A percentile compares a stretch with the other conserved stretches of the same genome.
Evolutionary conservation across 257 asterid genomes (phyloP).

Genomic region (Nicotiana sylvestris): DNA sequence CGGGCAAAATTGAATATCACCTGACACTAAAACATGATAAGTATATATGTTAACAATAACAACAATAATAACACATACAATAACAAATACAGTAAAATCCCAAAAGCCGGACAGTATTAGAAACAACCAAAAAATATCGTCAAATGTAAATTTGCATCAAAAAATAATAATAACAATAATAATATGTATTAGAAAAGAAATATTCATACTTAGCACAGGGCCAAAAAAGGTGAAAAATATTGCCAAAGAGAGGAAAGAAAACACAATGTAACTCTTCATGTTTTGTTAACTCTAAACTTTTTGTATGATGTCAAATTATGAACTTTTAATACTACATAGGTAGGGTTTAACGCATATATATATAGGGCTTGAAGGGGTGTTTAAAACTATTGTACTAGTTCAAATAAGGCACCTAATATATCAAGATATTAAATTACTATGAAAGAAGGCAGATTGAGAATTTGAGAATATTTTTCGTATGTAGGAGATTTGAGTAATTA

Average conservation of each 20-base stretch:
- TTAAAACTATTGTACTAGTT: neutral
- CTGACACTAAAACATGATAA: neutral
- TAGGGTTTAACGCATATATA: neutral
- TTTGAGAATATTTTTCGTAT: too few relatives aligned
- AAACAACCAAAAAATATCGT: neutral
- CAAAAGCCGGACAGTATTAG: too few relatives aligned
- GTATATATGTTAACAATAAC: neutral
- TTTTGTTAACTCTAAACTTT: neutral
- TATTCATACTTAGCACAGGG: neutral
- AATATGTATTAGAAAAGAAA: neutral
- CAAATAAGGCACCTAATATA: neutral
- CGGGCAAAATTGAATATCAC: neutral
- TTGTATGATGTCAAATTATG: neutral
- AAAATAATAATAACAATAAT: neutral
- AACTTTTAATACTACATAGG: neutral
- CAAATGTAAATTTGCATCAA: neutral
- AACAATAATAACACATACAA: too few relatives aligned
- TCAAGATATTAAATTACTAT: neutral
- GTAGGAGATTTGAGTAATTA: too few relatives aligned
- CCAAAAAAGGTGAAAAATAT: neutral
- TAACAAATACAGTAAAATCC: too few relatives aligned
- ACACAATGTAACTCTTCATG: slow-evolving; percentile 7
- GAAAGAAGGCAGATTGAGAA: too few relatives aligned
- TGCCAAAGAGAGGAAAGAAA: neutral
- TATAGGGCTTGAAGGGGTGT: neutral